Base-by-base conservation (phyloP, 2,329 filamentous ascomycete genomes). In the Cladophialophora exuberans region DNA sequence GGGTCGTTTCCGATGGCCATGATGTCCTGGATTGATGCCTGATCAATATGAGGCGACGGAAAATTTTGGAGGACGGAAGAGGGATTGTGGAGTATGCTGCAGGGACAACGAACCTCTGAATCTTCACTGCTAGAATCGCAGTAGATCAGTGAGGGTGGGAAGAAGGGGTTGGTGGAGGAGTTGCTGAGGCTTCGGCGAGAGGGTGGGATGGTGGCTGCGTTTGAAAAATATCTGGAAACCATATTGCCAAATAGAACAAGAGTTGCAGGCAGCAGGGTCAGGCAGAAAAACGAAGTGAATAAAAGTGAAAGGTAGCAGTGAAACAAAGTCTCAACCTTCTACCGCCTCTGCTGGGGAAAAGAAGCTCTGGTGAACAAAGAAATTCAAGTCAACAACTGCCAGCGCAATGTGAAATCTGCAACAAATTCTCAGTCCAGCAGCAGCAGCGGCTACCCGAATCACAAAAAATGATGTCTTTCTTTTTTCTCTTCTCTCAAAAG, bases 111-210 rank as follows among this genome's bases (percentile, higher is more conserved):
- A 50, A 62, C 61, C 52, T 60, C 56, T 25, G 56, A 59, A 26
- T 59, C 53, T 26, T 63, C 59, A 28, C 52, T 56, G 38, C 56
- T 57, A 30, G 45, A 35, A 41, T 62, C 60, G 47, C 63, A 64
- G 54, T 61, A 60, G 55, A 53, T 54, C 28, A 63, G 56, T 6
- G 62, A 65, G 9, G 59, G 58, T 38, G 58, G 54, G 30, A 52
- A 62, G 36, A 46, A 41, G 18, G 51, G 48, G 22, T 61, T 39
- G 31, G 51, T 54, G 23, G 56, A 47, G 38, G 45, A 48, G 28
- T 52, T 55, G 44, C 51, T 45, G 39, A 60, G 54, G 42, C 47
- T 57, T 31, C 33, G 31, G 25, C 44, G 45, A 47, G 33, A 30
- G 39, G 18, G 56, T 23, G 23, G 51, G 38, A 43, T 47, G 39